A percentile compares a stretch with the other conserved stretches of the same genome.
Conservation (phyloP, 106 monocot species). For the Phalaenopsis aphrodite region DNA sequence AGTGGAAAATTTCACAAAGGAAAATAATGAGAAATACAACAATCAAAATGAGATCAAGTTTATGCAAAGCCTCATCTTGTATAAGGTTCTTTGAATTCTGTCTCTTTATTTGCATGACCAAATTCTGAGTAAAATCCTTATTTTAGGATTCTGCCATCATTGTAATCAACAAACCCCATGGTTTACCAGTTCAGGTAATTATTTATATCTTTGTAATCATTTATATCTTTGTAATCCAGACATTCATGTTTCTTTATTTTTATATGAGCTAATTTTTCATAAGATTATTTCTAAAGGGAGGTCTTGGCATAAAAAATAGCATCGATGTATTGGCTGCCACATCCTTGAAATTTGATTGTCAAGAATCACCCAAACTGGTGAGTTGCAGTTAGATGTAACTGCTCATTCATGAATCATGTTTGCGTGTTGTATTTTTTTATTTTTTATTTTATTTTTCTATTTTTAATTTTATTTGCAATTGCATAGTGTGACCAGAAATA, state of each 20-base stretch:
- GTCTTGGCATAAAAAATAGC: conserved; percentile 71
- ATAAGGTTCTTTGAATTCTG: conserved; percentile 46
- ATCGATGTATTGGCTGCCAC: conserved; percentile 53
- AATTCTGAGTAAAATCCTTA: conserved; percentile 1
- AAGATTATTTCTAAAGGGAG: conserved; percentile 43
- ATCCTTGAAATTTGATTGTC: conserved; percentile 53
- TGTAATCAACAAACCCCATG: conserved; percentile 79
- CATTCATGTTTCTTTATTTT: not conserved
- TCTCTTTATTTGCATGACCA: not conserved
- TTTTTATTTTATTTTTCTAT: not conserved
- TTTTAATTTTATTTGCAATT: too few species aligned
- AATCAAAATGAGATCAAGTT: conserved; percentile 47
- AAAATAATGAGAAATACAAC: conserved; percentile 15
- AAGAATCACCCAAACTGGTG: conserved; percentile 72
- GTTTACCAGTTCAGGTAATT: conserved; percentile 81
- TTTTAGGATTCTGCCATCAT: conserved; percentile 69
- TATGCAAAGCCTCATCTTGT: conserved; percentile 55
- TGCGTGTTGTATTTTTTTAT: not conserved
- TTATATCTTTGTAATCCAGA: not conserved
- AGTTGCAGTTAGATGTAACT: conserved; percentile 19
- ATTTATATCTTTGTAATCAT: not conserved
- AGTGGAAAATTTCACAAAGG: conserved; percentile 22
- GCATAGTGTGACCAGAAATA: not conserved
- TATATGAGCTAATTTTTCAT: not conserved
- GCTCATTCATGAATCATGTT: not conserved